Evolutionary conservation across 768 basidiomycete species (phyloP).

Genomic region (Suillus plorans): DNA sequence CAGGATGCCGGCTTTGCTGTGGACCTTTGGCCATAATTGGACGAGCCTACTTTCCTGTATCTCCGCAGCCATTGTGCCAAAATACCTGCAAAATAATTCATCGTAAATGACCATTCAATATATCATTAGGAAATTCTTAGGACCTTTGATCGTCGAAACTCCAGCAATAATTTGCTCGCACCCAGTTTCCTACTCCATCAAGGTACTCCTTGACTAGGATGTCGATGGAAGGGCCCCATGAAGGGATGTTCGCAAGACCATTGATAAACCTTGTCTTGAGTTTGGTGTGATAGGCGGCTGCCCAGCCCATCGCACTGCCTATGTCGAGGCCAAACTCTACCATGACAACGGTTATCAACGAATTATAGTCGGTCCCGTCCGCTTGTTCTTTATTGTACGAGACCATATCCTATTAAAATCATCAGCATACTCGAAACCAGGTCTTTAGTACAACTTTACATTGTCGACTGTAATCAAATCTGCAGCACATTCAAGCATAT

Average conservation of each 20-base stretch:
- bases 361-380: conserved; percentile 32
- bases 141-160: conserved; percentile 24
- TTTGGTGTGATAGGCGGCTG: conserved; percentile 14
- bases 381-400: conserved; percentile 38
- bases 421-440: background rate
- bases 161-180: conserved; percentile 27
- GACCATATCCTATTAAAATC: conserved; percentile 29
- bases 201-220: conserved; percentile 23
- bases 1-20: too few relatives aligned
- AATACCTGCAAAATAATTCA: too few relatives aligned
- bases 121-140: conserved; percentile 4
- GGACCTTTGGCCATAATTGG: too few relatives aligned
- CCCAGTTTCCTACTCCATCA: conserved; percentile 25
- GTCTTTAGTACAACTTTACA: conserved; percentile 11
- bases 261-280: conserved; percentile 19
- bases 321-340: conserved; percentile 21
- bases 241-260: conserved; percentile 22
- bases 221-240: conserved; percentile 27
- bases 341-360: conserved; percentile 34
- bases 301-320: conserved; percentile 29
- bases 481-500: too few relatives aligned
- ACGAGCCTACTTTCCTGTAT: too few relatives aligned
- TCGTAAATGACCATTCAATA: background rate
- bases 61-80: too few relatives aligned
- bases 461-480: conserved; percentile 15